Evolutionary conservation across 257 asterid genomes (phyloP), one percentile per base, ranked within the genome.

Genomic region (Jaltomata sinuosa): DNA sequence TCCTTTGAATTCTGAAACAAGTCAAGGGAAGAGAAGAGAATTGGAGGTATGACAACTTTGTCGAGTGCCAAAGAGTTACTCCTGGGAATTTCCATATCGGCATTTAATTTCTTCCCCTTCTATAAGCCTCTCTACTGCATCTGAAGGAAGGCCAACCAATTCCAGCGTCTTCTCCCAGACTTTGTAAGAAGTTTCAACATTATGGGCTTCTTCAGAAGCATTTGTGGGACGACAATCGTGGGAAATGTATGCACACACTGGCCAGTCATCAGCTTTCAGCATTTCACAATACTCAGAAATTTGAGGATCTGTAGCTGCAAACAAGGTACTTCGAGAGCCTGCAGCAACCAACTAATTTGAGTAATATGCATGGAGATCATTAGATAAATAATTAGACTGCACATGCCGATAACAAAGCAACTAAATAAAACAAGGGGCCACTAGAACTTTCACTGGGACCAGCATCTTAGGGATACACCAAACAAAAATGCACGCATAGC

Each of bases 91-190:
- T 57, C 89, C 89, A 64, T 83, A 91, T 67, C 40, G 86, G 91
- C 97, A 93, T 62, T 86, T 79, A 65, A 94, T 92, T 88, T 92
- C 95, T 85, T 87, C 97, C 59, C 99, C 98, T 86, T 93, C 94
- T 50, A 94, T 80, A 76, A 96, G 94, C 88, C 90, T 96, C 90
- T 93, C 98, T 1, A 93, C 97, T 2, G 96, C 94, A 85, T 96
- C 98, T 18, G 89, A 84, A 68, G 98, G 97, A 85, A 96, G 97
- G 82, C 98, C 99, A 71, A 93, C 69, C 83, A 96, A 79, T 80
- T 93, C 97, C 81, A 96, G 89, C n/a, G 98, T 93, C 92, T 91
- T 94, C 87, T 96, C 98, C 98, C 98, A 96, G 49, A 96, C 97
- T 85, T 86, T 89, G 81, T 83, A 80, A 52, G 92, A 87, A 80